A percentile compares a stretch with the other conserved stretches of the same genome.
These are phyloP conservation scores for Murraya paniculata DNA, from an alignment of 345 rosid species.

Conservation along the genomic window DNA sequence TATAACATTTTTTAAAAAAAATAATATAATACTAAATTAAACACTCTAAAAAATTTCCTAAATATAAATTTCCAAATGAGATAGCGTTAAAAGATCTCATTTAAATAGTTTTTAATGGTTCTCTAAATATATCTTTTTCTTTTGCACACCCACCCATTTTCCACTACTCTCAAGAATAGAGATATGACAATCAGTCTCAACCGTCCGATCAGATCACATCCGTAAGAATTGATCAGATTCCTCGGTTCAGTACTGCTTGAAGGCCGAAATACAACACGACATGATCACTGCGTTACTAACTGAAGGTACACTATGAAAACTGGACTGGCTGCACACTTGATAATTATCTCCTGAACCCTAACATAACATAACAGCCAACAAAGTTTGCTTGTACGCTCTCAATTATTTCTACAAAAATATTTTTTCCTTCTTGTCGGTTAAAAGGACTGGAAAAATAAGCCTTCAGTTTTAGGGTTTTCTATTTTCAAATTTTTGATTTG, in stretches of 20 bases:
- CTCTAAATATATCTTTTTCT: no score
- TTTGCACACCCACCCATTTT: not conserved
- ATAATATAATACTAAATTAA: no score
- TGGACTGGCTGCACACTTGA: constrained; percentile 13
- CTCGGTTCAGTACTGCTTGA: no score
- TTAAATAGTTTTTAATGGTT: no score
- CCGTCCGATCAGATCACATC: not conserved
- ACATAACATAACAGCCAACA: not conserved
- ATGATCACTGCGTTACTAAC: not conserved
- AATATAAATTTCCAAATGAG: no score
- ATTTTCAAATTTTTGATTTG: not conserved
- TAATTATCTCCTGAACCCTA: constrained; percentile 21
- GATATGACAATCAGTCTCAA: not conserved
- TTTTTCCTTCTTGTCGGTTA: not conserved
- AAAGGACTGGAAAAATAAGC: constrained; percentile 3
- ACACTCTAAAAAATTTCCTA: no score
- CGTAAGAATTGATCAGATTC: not conserved
- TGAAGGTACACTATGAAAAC: not conserved
- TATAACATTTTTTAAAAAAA: no score
- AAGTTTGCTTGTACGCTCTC: no score
- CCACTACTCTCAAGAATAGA: not conserved
- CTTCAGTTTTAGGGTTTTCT: not conserved
- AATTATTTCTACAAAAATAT: no score
- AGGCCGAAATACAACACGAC: no score
- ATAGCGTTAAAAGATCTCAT: no score